Evolutionary conservation across 1,284 basidiomycete genomes (phyloP).

Genomic region (Nidula niveotomentosa): DNA sequence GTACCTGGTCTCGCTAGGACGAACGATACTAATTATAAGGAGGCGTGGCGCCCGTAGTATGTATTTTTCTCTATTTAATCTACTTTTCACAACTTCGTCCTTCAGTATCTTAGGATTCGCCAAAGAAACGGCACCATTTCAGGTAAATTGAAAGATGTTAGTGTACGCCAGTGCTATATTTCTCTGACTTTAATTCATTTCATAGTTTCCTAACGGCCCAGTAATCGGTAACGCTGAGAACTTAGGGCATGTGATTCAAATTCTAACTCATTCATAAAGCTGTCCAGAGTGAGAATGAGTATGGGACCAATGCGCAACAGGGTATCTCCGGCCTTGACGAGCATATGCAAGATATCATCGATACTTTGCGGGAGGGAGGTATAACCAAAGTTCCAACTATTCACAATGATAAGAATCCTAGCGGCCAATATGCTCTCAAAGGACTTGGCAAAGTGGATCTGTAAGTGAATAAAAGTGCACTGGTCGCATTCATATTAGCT

Average conservation of each 20-base stretch:
- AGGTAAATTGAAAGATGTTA: constrained; percentile 19
- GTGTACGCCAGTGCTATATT: not conserved
- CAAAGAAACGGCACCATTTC: constrained; percentile 37
- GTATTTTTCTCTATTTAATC: constrained; percentile 6
- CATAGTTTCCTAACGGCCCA: constrained; percentile 40
- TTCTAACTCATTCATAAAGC: constrained; percentile 17
- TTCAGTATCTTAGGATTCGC: constrained; percentile 36
- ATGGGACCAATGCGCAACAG: constrained; percentile 24
- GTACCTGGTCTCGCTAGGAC: constrained; percentile 39
- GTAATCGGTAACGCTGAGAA: constrained; percentile 30
- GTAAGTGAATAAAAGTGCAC: constrained; percentile 14
- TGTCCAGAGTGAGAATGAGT: constrained; percentile 53
- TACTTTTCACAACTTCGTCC: not conserved
- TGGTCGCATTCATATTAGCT: not conserved
- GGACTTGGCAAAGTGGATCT: constrained; percentile 42
- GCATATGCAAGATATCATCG: constrained; percentile 41
- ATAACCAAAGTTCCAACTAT: constrained; percentile 41
- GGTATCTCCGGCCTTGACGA: constrained; percentile 27
- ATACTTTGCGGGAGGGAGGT: constrained; percentile 33
- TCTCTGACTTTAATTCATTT: not conserved
- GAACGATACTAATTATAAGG: constrained; percentile 38
- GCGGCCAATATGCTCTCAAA: constrained; percentile 24
- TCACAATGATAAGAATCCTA: constrained; percentile 35
- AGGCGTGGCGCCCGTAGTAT: constrained; percentile 45
- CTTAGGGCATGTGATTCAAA: no score